These are phyloP conservation scores for Jatropha multifida DNA, from an alignment of 441 rosid genomes.

Conservation along the genomic window DNA sequence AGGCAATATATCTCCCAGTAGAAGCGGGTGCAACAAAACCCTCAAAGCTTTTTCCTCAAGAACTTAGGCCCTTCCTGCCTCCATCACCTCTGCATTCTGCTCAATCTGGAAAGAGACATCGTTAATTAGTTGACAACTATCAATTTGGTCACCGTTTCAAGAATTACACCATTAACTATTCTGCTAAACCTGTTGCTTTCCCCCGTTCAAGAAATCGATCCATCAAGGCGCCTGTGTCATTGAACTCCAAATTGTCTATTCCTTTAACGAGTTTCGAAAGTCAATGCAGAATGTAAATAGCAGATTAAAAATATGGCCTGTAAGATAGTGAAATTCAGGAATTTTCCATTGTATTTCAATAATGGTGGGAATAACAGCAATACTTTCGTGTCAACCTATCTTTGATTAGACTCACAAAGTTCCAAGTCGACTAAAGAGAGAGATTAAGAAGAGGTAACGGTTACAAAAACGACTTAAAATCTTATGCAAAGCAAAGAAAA, in stretches of 20 bases:
- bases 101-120: conserved; percentile 8
- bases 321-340: neutral
- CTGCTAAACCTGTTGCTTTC: neutral
- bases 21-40: conserved; percentile 23
- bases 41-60: conserved; percentile 4
- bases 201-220: conserved; percentile 17
- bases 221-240: conserved; percentile 7
- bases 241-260: conserved; percentile 32
- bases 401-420: no score
- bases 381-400: no score
- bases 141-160: conserved; percentile 13
- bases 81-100: conserved; percentile 15
- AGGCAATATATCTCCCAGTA: conserved; percentile 53
- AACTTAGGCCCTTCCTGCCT: neutral
- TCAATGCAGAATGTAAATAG: neutral
- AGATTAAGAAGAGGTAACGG: no score
- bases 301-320: neutral
- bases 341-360: no score
- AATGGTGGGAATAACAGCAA: no score
- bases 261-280: neutral
- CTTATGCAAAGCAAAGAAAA: no score
- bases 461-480: no score
- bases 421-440: no score
- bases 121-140: conserved; percentile 11
- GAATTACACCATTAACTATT: neutral